Conservation (phyloP, 495 filamentous ascomycete genomes). For the Trichoderma reesei region DNA sequence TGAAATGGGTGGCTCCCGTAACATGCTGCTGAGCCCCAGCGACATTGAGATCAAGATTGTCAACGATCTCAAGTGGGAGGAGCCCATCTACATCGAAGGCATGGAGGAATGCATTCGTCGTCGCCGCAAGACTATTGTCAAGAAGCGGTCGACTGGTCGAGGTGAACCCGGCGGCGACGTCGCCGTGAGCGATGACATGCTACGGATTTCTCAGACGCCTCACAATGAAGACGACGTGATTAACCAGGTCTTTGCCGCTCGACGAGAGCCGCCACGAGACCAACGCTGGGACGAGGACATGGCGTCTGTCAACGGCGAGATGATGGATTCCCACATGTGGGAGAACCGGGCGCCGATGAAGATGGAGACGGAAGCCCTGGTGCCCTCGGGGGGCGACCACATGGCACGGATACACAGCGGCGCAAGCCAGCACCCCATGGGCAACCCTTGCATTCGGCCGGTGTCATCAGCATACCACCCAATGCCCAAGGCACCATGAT, state of each 20-base stretch:
- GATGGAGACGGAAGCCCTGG: not conserved
- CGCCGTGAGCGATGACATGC: not conserved
- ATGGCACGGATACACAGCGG: not conserved
- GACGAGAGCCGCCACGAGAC: too few species aligned
- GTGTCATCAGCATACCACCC: not conserved
- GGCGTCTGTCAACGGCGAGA: not conserved
- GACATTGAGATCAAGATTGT: slow-evolving; percentile 29
- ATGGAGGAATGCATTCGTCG: slow-evolving; percentile 14
- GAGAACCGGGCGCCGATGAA: slow-evolving; percentile 2
- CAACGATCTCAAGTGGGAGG: slow-evolving; percentile 27
- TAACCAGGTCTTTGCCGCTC: not conserved
- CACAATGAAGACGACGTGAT: slow-evolving; percentile 6
- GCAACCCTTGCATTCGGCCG: not conserved
- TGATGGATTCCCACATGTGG: not conserved
- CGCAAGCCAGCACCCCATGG: not conserved
- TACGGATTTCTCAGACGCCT: not conserved
- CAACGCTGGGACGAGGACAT: slow-evolving; percentile 1
- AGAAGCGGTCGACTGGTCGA: not conserved
- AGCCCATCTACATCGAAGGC: slow-evolving; percentile 22
- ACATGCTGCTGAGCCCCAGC: slow-evolving; percentile 30
- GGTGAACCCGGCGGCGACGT: not conserved
- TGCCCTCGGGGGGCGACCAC: not conserved
- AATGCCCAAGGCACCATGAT: not conserved
- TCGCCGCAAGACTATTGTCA: slow-evolving; percentile 17
- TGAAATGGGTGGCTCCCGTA: slow-evolving; percentile 27